Evolutionary conservation across 331 rosid genomes (phyloP).

Genomic region (Quercus lobata): DNA sequence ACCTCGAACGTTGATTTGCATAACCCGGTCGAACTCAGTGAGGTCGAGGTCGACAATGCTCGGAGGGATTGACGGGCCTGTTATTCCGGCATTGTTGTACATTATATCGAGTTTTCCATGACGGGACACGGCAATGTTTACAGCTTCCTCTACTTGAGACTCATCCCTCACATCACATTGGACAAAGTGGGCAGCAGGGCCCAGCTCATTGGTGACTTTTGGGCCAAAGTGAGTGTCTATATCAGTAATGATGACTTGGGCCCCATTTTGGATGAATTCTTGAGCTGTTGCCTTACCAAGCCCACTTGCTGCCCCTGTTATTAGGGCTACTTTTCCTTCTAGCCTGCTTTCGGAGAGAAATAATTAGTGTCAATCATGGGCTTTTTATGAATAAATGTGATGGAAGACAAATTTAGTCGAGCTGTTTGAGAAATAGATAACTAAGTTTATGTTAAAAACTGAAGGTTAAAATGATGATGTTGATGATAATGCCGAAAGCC

Average conservation of each 20-base stretch:
- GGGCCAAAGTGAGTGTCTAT: conserved; percentile 43
- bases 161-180: conserved; percentile 55
- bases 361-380: conserved; percentile 1
- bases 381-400: background rate
- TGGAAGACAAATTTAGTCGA: background rate
- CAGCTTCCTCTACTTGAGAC: conserved; percentile 55
- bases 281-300: conserved; percentile 85
- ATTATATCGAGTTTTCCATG: conserved; percentile 73
- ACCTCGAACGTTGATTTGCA: conserved; percentile 63
- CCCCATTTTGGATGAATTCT: conserved; percentile 66
- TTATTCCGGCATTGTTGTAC: conserved; percentile 86
- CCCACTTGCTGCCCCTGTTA: conserved; percentile 91
- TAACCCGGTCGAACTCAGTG: conserved; percentile 57
- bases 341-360: conserved; percentile 35
- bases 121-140: conserved; percentile 40
- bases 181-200: conserved; percentile 52
- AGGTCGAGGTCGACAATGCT: conserved; percentile 64
- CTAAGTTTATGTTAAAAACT: background rate
- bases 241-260: conserved; percentile 78
- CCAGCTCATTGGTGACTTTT: conserved; percentile 44
- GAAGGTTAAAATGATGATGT: background rate
- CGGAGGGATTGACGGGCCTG: conserved; percentile 59
- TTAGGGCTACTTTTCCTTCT: conserved; percentile 75
- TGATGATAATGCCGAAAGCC: background rate
- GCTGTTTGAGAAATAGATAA: too few relatives aligned